phyloP scores from a whole-genome alignment of 202 grass and related monocot species.

The Carex sylvatica region DNA sequence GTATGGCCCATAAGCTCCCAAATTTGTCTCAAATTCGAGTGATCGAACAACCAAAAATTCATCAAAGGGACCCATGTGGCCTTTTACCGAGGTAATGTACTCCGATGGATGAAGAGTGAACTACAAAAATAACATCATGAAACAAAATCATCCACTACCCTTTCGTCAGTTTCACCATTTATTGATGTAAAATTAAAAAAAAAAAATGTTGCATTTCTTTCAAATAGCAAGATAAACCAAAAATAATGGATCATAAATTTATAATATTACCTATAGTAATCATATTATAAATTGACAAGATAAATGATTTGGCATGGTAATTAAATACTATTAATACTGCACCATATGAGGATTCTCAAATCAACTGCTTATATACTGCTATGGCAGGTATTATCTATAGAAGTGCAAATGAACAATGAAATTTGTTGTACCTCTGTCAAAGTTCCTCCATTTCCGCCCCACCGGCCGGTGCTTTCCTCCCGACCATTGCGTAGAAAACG shows the following conservation, averaged over 20 bases:
- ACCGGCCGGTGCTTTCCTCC: slow-evolving; percentile 49
- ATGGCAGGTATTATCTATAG: no score
- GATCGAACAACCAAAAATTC: slow-evolving; percentile 27
- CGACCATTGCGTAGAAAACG: slow-evolving; percentile 29
- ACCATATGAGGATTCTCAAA: no score
- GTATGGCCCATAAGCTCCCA: slow-evolving; percentile 31
- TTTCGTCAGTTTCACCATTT: background rate
- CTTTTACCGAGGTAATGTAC: slow-evolving; percentile 30
- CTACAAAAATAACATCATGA: background rate
- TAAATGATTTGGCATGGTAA: no score
- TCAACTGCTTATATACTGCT: no score
- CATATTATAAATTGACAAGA: no score
- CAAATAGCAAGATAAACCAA: no score
- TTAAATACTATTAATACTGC: no score
- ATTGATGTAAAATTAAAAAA: no score
- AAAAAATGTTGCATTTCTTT: no score
- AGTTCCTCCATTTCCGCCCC: slow-evolving; percentile 36
- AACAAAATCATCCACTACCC: background rate
- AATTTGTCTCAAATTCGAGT: slow-evolving; percentile 37
- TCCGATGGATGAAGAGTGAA: slow-evolving; percentile 32
- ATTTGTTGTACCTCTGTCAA: slow-evolving; percentile 31
- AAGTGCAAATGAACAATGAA: no score
- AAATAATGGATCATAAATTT: no score
- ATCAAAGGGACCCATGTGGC: slow-evolving; percentile 21
- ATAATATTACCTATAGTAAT: no score